A percentile compares a stretch with the other conserved stretches of the same genome.
Conservation (phyloP, 2,329 filamentous ascomycete genomes). For the Teratosphaeriaceae sp. region DNA sequence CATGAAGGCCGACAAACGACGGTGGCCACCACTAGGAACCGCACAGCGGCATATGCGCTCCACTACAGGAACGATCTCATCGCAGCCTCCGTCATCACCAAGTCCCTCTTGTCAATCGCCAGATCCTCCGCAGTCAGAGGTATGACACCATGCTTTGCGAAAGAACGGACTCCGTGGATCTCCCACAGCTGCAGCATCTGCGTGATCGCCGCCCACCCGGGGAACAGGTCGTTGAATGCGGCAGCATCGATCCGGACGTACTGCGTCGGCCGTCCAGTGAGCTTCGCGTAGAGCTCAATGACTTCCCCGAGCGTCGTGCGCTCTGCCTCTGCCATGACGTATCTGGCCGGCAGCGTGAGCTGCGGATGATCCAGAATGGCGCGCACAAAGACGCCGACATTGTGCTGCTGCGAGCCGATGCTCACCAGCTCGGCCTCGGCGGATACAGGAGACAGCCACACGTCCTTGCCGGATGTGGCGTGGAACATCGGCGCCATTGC, state of each 20-base stretch:
- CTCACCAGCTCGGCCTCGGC: background rate
- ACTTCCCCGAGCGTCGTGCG: background rate
- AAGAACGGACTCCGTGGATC: background rate
- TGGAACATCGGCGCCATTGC: background rate
- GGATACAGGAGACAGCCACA: background rate
- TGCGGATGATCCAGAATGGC: background rate
- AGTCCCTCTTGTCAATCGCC: no score
- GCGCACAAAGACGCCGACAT: background rate
- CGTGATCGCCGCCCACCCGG: background rate
- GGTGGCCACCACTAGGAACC: no score
- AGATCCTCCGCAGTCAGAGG: background rate
- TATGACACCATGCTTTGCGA: background rate
- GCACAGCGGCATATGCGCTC: no score
- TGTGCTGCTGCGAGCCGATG: background rate
- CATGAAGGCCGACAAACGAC: no score
- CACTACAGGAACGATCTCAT: no score
- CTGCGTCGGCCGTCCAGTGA: background rate
- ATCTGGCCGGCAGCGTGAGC: background rate
- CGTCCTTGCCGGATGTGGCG: background rate
- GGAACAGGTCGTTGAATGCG: background rate
- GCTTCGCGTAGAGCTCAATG: background rate
- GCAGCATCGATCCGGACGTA: background rate
- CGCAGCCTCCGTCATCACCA: no score
- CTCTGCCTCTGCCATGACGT: background rate
- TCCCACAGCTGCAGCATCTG: background rate